Evolutionary conservation across 2,329 filamentous ascomycete genomes (phyloP).

Genomic region (Penicillium sp.): DNA sequence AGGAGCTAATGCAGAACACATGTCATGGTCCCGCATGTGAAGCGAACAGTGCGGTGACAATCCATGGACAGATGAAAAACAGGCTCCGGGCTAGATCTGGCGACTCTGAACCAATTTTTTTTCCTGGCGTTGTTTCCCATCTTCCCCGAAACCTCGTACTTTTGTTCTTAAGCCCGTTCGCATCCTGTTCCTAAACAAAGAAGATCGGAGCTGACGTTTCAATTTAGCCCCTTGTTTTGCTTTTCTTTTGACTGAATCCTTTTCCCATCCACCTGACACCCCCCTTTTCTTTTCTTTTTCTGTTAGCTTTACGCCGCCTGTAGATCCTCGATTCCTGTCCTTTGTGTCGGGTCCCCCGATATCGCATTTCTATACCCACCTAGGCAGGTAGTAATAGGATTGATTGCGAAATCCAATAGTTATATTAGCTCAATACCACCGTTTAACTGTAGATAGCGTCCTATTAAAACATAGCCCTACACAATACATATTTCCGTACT

Average conservation of each 20-base stretch:
- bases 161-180: neutral
- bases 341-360: conserved; percentile 7
- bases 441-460: neutral
- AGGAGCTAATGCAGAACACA: conserved; percentile 19
- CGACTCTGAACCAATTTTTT: neutral
- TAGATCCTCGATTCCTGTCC: conserved; percentile 7
- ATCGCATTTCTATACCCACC: conserved; percentile 8
- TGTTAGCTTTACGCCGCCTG: neutral
- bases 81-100: neutral
- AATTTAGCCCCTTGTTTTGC: neutral
- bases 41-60: conserved; percentile 21
- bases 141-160: conserved; percentile 1
- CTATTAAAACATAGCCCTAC: neutral
- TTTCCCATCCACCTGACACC: conserved; percentile 10
- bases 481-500: too few species aligned
- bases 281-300: neutral
- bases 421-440: too few species aligned
- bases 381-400: conserved; percentile 11
- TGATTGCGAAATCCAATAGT: neutral
- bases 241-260: conserved; percentile 1
- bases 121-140: neutral
- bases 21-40: conserved; percentile 23
- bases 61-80: neutral
- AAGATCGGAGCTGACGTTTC: neutral
- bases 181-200: neutral